phyloP scores from a whole-genome alignment of 2,329 filamentous ascomycete species.

The Pseudocercospora pini-densiflorae region DNA sequence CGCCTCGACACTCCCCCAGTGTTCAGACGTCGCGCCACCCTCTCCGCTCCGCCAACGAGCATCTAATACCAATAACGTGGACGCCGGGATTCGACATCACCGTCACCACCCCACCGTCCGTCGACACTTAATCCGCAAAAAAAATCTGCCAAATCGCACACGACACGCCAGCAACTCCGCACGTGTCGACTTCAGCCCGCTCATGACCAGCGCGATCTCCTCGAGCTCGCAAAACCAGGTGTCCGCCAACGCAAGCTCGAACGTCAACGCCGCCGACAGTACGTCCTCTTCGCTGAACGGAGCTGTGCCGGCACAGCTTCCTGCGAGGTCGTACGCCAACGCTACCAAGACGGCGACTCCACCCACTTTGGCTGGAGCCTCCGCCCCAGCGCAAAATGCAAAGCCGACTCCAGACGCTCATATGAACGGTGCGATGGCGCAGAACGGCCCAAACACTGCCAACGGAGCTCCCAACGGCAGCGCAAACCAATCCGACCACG shows the following conservation, averaged over 20 bases:
- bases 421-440: constrained; percentile 68
- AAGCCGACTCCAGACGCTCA: constrained; percentile 70
- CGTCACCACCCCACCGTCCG: constrained; percentile 11
- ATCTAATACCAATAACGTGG: constrained; percentile 17
- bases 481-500: constrained; percentile 66
- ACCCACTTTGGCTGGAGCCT: constrained; percentile 59
- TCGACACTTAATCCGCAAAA: background rate
- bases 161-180: constrained; percentile 10
- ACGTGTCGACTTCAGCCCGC: constrained; percentile 36
- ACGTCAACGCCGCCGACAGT: constrained; percentile 53
- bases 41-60: constrained; percentile 18
- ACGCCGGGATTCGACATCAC: constrained; percentile 5
- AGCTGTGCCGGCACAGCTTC: constrained; percentile 61
- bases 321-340: constrained; percentile 65
- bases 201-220: constrained; percentile 67
- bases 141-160: background rate
- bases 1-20: constrained; percentile 4
- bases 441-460: constrained; percentile 45
- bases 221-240: constrained; percentile 53
- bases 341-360: constrained; percentile 61
- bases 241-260: constrained; percentile 54
- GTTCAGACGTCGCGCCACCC: background rate
- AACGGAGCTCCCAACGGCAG: constrained; percentile 72
- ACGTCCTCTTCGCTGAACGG: constrained; percentile 54
- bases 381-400: constrained; percentile 55